Evolutionary conservation across 2,329 filamentous ascomycete species (phyloP), one percentile per base, ranked within the genome.

Genomic region (Clonostachys rhizophaga): DNA sequence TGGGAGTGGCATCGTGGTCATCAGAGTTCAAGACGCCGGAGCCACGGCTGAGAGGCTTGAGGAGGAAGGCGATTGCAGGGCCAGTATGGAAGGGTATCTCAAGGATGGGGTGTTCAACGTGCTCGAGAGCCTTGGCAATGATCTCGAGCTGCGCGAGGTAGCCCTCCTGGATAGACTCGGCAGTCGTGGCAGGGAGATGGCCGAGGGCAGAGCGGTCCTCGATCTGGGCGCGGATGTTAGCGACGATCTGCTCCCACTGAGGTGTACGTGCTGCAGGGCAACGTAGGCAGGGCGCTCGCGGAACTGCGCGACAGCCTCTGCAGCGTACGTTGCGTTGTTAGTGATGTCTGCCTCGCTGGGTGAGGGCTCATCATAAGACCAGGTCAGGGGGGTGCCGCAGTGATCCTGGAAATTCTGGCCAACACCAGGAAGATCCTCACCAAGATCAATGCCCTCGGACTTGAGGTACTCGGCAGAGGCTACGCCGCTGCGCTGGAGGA

Each of bases 321-420:
- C 58, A n/a, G 59, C 57, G 50, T 58, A 67, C 13, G 61, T 60
- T 20, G 57, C 56, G 48, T 60, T 60, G 37, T 42, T 57, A 37
- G 50, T 52, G 43, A 65, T 54, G 3, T 49, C 45, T 34, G 46
- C 52, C 49, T 43, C 53, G 45, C n/a, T 54, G 44, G 47, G 55
- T 45, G 44, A 49, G 53, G 49, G 56, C 14, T 42, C 42, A 35
- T 55, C 50, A 41, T 51, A 52, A 6, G 47, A 51, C 33, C 33
- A 52, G n/a, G 50, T 14, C 6, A 57, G 49, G 11, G 44, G 37
- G 17, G 53, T 35, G 37, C 55, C 76, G 53, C 75, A 75, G 13
- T 76, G 75, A 55, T 84, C 79, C 56, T 80, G 71, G 24, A 84
- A 66, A 59, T 83, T 82, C 16, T 66, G 71, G 40, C 81, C 81